Conservation (phyloP, 2,329 filamentous ascomycete species). For the Cladorrhinum sp. region DNA sequence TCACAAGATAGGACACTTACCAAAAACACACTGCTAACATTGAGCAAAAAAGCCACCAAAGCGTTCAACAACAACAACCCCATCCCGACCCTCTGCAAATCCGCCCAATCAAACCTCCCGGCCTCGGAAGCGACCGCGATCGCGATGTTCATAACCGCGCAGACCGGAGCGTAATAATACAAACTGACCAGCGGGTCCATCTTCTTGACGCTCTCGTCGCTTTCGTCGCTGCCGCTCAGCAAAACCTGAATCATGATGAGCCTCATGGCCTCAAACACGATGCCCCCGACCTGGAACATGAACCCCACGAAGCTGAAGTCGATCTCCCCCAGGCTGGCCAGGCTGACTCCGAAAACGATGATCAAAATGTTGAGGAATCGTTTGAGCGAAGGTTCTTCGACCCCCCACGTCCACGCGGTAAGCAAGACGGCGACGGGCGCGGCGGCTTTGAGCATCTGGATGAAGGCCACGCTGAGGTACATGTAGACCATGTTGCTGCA, state of each 20-base stretch:
- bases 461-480: constrained; percentile 90
- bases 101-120: constrained; percentile 60
- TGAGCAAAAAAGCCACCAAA: constrained; percentile 74
- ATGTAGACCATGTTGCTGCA: constrained; percentile 93
- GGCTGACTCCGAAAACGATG: constrained; percentile 51
- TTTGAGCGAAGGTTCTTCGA: constrained; percentile 45
- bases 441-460: constrained; percentile 91
- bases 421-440: constrained; percentile 66
- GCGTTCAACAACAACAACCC: constrained; percentile 65
- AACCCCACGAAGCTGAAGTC: constrained; percentile 65
- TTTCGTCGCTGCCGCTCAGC: constrained; percentile 64
- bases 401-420: constrained; percentile 58
- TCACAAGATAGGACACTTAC: too few relatives aligned
- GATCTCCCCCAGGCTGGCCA: constrained; percentile 62
- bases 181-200: constrained; percentile 87
- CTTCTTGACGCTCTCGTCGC: constrained; percentile 47
- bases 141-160: constrained; percentile 74
- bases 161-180: constrained; percentile 87
- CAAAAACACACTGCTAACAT: constrained; percentile 81
- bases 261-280: constrained; percentile 76
- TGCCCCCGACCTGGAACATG: constrained; percentile 69
- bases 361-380: constrained; percentile 48
- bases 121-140: constrained; percentile 69
- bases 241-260: constrained; percentile 84
- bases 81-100: constrained; percentile 64